Base-by-base conservation (phyloP, 2,329 filamentous ascomycete genomes). In the Hymenoscyphus occultus region DNA sequence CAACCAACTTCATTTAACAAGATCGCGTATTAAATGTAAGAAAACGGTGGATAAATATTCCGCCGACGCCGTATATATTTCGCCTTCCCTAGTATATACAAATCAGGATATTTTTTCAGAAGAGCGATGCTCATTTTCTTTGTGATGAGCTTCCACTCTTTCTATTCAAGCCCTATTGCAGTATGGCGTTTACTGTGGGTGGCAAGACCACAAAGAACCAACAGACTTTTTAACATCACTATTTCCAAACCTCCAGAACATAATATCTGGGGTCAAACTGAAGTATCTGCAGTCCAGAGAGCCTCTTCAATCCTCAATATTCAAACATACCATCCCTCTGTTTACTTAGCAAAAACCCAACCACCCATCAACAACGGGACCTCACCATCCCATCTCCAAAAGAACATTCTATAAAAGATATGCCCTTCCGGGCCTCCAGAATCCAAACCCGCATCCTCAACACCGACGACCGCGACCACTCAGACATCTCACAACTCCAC, bases 381-480 rank as follows among this genome's bases (percentile, higher is more conserved):
- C 14, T 12, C 19, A 12, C 58, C 14, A 60, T 48, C 39, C 40
- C 39, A 59, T 9, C 39, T 22, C 48, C 19, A 45, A 19, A 58
- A 58, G 39, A 58, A 32, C 13, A 28, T 48, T 14, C 22, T 32
- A 40, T n/a, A 56, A 6, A n/a, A 61, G 22, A 19, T 40, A 70
- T 71, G 69, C 67, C 68, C 35, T 70, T 69, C 67, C 65, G 64
- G 45, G 66, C 67, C 22, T 70, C 68, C 16, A 13, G 56, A 56
- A 28, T 69, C 51, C 68, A 70, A 67, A 66, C 69, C 56, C 32
- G 60, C 19, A 48, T 69, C 58, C 61, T 70, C 56, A 61, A 66
- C 39, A 40, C 64, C 32, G 28, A 54, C 39, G 32, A 40, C 19
- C 12, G 35, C 31, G 28, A 40, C 14, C 32, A n/a, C 32, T 5